Conservation (phyloP, 192 early-diverging fungal species). For the Phlyctochytrium arcticum region DNA sequence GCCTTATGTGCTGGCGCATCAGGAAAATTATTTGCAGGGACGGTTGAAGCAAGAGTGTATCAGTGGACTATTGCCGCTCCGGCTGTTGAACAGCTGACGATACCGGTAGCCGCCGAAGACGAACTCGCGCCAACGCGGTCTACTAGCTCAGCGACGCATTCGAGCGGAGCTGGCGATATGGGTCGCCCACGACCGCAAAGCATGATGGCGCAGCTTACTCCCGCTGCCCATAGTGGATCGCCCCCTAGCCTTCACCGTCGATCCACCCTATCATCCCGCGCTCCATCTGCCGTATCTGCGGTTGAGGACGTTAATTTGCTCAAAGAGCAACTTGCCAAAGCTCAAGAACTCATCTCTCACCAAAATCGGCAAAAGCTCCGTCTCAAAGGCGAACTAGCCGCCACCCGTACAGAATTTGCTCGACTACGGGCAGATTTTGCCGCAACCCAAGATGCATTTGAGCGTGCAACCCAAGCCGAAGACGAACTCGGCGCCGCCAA, state of each 20-base stretch:
- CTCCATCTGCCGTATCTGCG: background rate
- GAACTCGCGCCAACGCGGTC: background rate
- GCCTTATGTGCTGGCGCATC: no score
- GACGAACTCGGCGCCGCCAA: conserved; percentile 39
- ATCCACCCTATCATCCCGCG: no score
- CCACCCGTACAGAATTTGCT: conserved; percentile 34
- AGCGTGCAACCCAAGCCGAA: conserved; percentile 16
- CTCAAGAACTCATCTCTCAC: conserved; percentile 35
- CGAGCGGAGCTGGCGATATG: conserved; percentile 1
- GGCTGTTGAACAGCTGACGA: no score
- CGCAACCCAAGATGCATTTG: conserved; percentile 1
- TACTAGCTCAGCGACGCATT: conserved; percentile 12
- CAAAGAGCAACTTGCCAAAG: conserved; percentile 35
- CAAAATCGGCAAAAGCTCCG: conserved; percentile 38
- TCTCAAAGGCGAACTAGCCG: conserved; percentile 39
- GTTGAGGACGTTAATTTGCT: conserved; percentile 13
- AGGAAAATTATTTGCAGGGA: no score
- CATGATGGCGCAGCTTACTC: no score
- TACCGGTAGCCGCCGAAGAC: background rate
- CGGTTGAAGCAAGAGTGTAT: no score
- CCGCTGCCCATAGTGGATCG: no score
- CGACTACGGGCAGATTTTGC: conserved; percentile 23
- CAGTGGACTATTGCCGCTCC: no score
- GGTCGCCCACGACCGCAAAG: background rate
- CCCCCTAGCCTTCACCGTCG: no score